phyloP scores from a whole-genome alignment of 2,329 filamentous ascomycete species.

The Dactylellina sp. region DNA sequence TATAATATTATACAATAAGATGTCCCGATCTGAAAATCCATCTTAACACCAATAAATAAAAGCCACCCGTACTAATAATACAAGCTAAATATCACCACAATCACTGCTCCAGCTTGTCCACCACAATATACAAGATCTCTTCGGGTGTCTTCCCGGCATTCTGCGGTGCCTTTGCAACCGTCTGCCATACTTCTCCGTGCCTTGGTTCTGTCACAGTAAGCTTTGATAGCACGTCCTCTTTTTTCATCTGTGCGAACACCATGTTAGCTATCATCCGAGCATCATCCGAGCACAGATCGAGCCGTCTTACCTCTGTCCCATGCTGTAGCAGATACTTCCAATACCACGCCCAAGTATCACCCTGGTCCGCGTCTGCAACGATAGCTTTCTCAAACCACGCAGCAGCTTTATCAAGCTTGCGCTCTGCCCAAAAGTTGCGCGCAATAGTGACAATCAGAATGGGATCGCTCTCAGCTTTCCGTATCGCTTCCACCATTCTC shows the following conservation, averaged over 20 bases:
- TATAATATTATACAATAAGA: not conserved
- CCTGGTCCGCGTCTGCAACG: slow-evolving; percentile 83
- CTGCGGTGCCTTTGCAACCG: slow-evolving; percentile 83
- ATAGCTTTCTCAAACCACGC: slow-evolving; percentile 98
- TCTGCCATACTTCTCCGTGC: slow-evolving; percentile 93
- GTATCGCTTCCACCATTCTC: slow-evolving; percentile 90
- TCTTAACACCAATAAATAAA: slow-evolving; percentile 19
- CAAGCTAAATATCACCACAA: not conserved
- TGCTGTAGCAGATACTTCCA: slow-evolving; percentile 92
- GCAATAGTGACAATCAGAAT: slow-evolving; percentile 90
- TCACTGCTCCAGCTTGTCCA: slow-evolving; percentile 68
- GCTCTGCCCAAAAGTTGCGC: slow-evolving; percentile 94
- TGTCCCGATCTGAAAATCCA: slow-evolving; percentile 8
- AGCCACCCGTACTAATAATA: slow-evolving; percentile 9
- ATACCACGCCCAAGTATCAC: slow-evolving; percentile 98
- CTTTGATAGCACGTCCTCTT: slow-evolving; percentile 82
- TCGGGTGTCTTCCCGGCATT: slow-evolving; percentile 81
- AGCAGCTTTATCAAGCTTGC: slow-evolving; percentile 90
- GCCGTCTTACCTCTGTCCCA: slow-evolving; percentile 75
- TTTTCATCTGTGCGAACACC: slow-evolving; percentile 74
- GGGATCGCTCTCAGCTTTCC: slow-evolving; percentile 93
- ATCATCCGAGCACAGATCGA: slow-evolving; percentile 44
- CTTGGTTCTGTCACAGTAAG: slow-evolving; percentile 85
- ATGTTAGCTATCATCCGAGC: slow-evolving; percentile 41
- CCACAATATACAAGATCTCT: slow-evolving; percentile 84